Base-by-base conservation (phyloP, 768 basidiomycete genomes). In the Lyophyllum shimeji region DNA sequence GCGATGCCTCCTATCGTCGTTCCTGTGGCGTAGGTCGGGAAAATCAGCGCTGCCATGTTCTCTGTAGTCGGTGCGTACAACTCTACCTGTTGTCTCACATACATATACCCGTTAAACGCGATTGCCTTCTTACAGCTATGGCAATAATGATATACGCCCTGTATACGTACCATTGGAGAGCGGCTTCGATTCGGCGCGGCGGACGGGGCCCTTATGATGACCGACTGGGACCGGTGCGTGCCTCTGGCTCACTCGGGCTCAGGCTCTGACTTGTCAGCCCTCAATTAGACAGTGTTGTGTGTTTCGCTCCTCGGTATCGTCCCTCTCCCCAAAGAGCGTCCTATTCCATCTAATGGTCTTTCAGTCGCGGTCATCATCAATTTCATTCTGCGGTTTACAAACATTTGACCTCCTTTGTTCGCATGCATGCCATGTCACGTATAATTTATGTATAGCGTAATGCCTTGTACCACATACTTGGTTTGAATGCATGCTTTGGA, bases 131-230 rank as follows among this genome's bases (percentile, higher is more conserved):
- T n/a, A 34, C 64, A 96, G 96, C 96, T 34, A 91, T 98, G 85
- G 92, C 85, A 20, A 94, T 98, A 57, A 98, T 99, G 97, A 69
- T 92, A 9, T 99, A 99, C 70, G 96, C 97, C 1, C 74, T 99
- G 13, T 89, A 89, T 63, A 93, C 94, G 40, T 99, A 95, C 69
- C 96, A 98, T 69, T 96, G 95, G 93, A 85, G 97, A 60, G 97
- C 96, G 7, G 83, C 85, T 24, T 90, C 94, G 23, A 99, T 99
- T 67, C 86, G 95, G 48, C 79, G 84, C 33, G 92, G 96, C 46
- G 93, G 95, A 9, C 82, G 91, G 55, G 95, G 94, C 7, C 95
- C 96, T 7, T 98, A 98, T 70, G 97, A 99, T 65, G 97, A 99
- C 72, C 82, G 97, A 53, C 71, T 97, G 49, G 96, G 95, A 29